Conservation (phyloP, 305 asterid species). For the Andrographis paniculata region DNA sequence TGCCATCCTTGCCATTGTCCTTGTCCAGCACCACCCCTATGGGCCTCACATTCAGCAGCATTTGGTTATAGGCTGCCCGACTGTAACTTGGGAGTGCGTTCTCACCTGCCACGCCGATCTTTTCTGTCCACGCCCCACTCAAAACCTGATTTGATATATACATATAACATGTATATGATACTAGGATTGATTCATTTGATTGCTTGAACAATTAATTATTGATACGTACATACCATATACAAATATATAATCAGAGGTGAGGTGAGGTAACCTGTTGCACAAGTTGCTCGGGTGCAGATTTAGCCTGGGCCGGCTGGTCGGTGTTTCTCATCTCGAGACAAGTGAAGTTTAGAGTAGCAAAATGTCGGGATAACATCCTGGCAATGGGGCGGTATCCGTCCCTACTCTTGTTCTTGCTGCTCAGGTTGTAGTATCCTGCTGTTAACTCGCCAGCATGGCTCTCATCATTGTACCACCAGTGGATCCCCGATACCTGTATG, state of each 20-base stretch:
- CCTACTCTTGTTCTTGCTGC: no score
- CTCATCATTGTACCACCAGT: conserved; percentile 69
- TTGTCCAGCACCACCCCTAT: conserved; percentile 39
- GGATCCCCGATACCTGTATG: conserved; percentile 65
- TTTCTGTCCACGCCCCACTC: conserved; percentile 65
- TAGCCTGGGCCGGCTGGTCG: conserved; percentile 49
- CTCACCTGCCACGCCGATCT: conserved; percentile 61
- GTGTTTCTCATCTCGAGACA: conserved; percentile 71
- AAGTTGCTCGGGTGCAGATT: conserved; percentile 61
- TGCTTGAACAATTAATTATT: no score
- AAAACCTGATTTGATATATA: conserved; percentile 44
- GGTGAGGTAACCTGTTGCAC: conserved; percentile 47
- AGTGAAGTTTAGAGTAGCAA: conserved; percentile 56
- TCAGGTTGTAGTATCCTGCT: conserved; percentile 56
- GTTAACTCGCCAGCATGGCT: conserved; percentile 73
- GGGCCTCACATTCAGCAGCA: conserved; percentile 70
- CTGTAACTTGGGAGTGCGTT: conserved; percentile 76
- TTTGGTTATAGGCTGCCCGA: conserved; percentile 47
- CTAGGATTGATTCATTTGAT: no score
- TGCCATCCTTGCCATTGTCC: conserved; percentile 22
- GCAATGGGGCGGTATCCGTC: conserved; percentile 72
- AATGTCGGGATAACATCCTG: conserved; percentile 51
- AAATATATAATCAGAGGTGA: no score
- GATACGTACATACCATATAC: no score
- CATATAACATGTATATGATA: not conserved